These are phyloP conservation scores for Pseudogymnoascus sp. DNA, from an alignment of 2,329 filamentous ascomycete genomes.

Conservation along the genomic window DNA sequence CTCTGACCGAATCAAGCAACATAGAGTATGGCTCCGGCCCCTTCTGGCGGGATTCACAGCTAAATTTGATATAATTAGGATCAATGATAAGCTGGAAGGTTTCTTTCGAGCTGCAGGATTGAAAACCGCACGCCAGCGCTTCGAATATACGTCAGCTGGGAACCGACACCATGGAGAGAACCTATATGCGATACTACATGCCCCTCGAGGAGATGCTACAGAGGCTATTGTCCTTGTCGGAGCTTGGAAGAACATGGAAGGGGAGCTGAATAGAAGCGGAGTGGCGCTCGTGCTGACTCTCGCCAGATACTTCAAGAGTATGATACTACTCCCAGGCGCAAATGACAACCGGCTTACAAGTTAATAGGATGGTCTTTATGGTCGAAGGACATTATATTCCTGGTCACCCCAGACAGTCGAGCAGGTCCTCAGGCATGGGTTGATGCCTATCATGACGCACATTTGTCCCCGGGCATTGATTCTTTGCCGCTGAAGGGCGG, in stretches of 20 bases:
- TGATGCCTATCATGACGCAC: constrained; percentile 91
- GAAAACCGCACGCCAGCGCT: constrained; percentile 83
- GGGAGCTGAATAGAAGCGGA: constrained; percentile 75
- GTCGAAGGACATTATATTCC: constrained; percentile 96
- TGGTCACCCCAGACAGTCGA: constrained; percentile 82
- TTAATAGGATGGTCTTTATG: constrained; percentile 79
- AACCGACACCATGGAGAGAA: constrained; percentile 75
- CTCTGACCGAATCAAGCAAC: constrained; percentile 48
- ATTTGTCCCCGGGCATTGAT: constrained; percentile 63
- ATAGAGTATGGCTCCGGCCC: constrained; percentile 38
- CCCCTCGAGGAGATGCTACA: constrained; percentile 89
- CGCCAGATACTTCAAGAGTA: constrained; percentile 87
- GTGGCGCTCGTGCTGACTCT: constrained; percentile 80
- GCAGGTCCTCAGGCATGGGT: constrained; percentile 95
- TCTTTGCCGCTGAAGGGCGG: constrained; percentile 85
- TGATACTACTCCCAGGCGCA: constrained; percentile 16
- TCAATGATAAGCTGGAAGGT: constrained; percentile 65
- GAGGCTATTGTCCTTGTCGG: constrained; percentile 92
- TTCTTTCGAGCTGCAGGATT: constrained; percentile 74
- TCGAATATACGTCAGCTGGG: constrained; percentile 75
- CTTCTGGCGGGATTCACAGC: constrained; percentile 29
- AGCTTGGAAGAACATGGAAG: constrained; percentile 77
- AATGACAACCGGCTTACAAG: constrained; percentile 12
- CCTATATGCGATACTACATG: constrained; percentile 86
- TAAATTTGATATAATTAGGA: constrained; percentile 32